Percentiles rank a stretch among this genome's conserved stretches.
phyloP scores from a whole-genome alignment of 2,329 filamentous ascomycete genomes.

The Microcera coccophila region DNA sequence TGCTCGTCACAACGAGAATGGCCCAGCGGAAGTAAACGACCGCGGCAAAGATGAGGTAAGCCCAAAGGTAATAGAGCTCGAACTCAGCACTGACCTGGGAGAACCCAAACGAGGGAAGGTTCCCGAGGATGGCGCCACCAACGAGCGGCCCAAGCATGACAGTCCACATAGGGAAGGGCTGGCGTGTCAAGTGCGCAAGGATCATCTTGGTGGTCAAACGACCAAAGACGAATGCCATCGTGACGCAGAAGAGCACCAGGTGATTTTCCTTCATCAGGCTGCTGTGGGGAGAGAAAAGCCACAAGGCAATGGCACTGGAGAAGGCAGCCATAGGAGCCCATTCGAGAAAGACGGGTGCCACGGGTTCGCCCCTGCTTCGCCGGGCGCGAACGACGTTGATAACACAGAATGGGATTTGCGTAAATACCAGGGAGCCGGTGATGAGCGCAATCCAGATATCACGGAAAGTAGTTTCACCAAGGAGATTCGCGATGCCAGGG shows the following conservation, averaged over 20 bases:
- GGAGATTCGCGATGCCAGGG: conserved; percentile 51
- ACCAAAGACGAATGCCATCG: conserved; percentile 95
- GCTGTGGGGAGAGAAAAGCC: conserved; percentile 88
- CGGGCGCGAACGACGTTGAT: conserved; percentile 79
- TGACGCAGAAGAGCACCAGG: conserved; percentile 85
- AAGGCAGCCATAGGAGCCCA: conserved; percentile 90
- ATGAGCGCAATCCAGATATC: conserved; percentile 84
- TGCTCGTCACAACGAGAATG: conserved; percentile 81
- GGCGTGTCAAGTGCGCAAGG: conserved; percentile 85
- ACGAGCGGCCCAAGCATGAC: conserved; percentile 83
- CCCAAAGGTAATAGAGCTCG: conserved; percentile 79
- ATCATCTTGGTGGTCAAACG: conserved; percentile 99
- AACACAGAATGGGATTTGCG: conserved; percentile 85
- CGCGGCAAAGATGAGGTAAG: conserved; percentile 76
- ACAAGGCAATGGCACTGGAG: conserved; percentile 68
- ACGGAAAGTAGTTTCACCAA: conserved; percentile 71
- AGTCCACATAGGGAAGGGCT: conserved; percentile 97
- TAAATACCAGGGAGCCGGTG: conserved; percentile 59
- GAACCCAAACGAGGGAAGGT: conserved; percentile 74
- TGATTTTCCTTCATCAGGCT: conserved; percentile 78
- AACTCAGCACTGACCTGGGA: conserved; percentile 58
- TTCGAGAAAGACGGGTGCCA: conserved; percentile 82
- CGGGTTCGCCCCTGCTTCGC: conserved; percentile 64
- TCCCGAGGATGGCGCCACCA: conserved; percentile 76
- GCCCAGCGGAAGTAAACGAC: conserved; percentile 94